Evolutionary conservation across 176 grass and related monocot genomes (phyloP), one percentile per base, ranked within the genome.

Genomic region (Bothriochloa decipiens): DNA sequence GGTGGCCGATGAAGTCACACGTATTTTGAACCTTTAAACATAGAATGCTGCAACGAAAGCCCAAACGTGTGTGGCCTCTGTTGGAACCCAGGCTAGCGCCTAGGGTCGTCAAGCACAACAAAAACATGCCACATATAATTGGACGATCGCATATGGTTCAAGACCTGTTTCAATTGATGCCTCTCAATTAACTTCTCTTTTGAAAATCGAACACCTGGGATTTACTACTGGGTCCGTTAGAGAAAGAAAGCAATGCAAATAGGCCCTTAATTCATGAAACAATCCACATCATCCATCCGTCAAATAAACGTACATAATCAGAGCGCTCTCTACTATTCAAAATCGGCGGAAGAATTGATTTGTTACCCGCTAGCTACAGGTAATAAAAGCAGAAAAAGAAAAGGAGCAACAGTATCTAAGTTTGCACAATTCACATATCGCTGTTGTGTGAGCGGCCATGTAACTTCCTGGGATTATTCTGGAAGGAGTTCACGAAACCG

Each of bases 401-500:
- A 17, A 0, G 7, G 8, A 18, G 27, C 3, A 41, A 14, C 5
- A n/a, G 3, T 13, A 32, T 32, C 2, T 32, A 32, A 12, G 5
- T 4, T 20, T 52, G 2, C 18, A 28, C 72, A 8, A 25, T 40
- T 79, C 76, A 65, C 60, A 65, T 12, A 43, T 79, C 58, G 76
- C 37, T 63, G 58, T 64, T 25, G 78, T 49, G 63, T 46, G 65
- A 26, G 46, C 28, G 47, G 15, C 18, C 11, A 70, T 55, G 79
- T 81, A 77, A 71, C 68, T 79, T 62, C 8, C 9, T 4, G 58
- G 13, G 43, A 57, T 46, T 46, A 68, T 84, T 55, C 68, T 65
- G 35, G 33, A 83, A 79, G 42, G 69, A 68, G 72, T 67, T 55
- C 20, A 71, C 68, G 79, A 11, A 39, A 69, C 66, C 66, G 79